phyloP scores from a whole-genome alignment of 208 protist species.

The Crithidia thermophila region DNA sequence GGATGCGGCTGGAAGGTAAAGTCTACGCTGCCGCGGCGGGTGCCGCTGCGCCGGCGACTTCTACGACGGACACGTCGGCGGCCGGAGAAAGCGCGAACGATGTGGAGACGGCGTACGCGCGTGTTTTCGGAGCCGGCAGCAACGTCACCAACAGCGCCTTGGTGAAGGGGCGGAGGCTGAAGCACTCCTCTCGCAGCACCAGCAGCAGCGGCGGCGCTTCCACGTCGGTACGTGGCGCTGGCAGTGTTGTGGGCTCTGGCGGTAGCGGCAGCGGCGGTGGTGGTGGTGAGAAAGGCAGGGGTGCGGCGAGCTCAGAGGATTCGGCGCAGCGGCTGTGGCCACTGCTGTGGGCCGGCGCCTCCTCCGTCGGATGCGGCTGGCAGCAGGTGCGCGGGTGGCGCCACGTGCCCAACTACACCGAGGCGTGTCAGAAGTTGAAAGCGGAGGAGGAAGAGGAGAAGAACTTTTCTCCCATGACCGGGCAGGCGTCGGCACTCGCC shows the following conservation, averaged over 20 bases:
- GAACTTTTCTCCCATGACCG: too few relatives aligned
- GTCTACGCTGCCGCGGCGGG: conserved; percentile 15
- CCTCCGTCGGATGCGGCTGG: conserved; percentile 68
- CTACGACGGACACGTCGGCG: background rate
- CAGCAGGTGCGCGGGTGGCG: conserved; percentile 47
- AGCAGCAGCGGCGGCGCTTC: too few relatives aligned
- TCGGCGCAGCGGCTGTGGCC: conserved; percentile 55
- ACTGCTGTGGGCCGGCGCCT: conserved; percentile 67
- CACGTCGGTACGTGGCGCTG: too few relatives aligned
- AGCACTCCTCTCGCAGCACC: too few relatives aligned
- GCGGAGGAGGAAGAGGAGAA: background rate
- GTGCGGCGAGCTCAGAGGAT: conserved; percentile 10
- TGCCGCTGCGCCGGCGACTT: background rate
- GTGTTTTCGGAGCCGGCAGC: background rate
- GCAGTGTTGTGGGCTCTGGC: too few relatives aligned
- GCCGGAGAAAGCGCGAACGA: background rate
- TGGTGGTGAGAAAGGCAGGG: background rate
- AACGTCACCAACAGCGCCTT: too few relatives aligned
- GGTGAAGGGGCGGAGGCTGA: too few relatives aligned
- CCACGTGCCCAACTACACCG: conserved; percentile 22
- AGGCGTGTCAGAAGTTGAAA: conserved; percentile 14
- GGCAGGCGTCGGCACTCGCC: too few relatives aligned
- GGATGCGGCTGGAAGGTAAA: conserved; percentile 22
- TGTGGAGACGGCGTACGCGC: background rate
- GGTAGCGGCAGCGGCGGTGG: background rate